A percentile compares a stretch with the other conserved stretches of the same genome.
Conservation (phyloP, 2,329 filamentous ascomycete genomes). For the Ceratocystis harringtonii region DNA sequence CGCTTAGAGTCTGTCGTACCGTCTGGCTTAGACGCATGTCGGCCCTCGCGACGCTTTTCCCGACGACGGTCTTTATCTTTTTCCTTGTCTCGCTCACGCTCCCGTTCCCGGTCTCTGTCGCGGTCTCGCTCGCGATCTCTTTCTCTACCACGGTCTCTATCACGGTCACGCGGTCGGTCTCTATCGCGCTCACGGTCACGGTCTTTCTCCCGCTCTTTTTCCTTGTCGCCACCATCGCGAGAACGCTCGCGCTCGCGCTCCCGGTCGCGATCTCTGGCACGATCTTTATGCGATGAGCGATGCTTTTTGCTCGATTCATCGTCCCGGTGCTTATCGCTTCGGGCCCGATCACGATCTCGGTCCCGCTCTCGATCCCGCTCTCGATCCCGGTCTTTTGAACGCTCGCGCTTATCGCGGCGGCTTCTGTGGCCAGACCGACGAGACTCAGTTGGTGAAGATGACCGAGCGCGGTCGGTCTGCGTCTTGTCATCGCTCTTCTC, state of each 20-base stretch:
- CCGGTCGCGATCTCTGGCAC: constrained; percentile 25
- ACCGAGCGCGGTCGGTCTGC: constrained; percentile 42
- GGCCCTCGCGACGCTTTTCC: constrained; percentile 27
- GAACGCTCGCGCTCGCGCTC: constrained; percentile 30
- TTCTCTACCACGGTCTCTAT: constrained; percentile 28
- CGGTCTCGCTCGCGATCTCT: constrained; percentile 23
- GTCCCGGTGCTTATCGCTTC: constrained; percentile 33
- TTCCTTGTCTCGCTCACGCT: constrained; percentile 27
- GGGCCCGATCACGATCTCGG: constrained; percentile 24
- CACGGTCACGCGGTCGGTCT: constrained; percentile 22
- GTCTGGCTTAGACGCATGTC: constrained; percentile 25
- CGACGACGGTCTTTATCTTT: constrained; percentile 24
- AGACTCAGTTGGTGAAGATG: constrained; percentile 46
- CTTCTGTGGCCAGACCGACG: constrained; percentile 40
- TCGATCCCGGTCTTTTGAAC: constrained; percentile 28
- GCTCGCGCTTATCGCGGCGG: constrained; percentile 42
- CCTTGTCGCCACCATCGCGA: constrained; percentile 23
- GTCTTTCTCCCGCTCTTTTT: constrained; percentile 23
- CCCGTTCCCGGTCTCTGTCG: constrained; percentile 19
- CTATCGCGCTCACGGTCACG: constrained; percentile 19
- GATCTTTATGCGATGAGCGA: constrained; percentile 32
- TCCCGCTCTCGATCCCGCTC: constrained; percentile 25
- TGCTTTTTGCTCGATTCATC: constrained; percentile 29
- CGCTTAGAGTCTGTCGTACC: not conserved
- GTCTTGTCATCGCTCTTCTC: constrained; percentile 34